phyloP scores from a whole-genome alignment of 805 yeast species.

The Lipomyces lipofer region DNA sequence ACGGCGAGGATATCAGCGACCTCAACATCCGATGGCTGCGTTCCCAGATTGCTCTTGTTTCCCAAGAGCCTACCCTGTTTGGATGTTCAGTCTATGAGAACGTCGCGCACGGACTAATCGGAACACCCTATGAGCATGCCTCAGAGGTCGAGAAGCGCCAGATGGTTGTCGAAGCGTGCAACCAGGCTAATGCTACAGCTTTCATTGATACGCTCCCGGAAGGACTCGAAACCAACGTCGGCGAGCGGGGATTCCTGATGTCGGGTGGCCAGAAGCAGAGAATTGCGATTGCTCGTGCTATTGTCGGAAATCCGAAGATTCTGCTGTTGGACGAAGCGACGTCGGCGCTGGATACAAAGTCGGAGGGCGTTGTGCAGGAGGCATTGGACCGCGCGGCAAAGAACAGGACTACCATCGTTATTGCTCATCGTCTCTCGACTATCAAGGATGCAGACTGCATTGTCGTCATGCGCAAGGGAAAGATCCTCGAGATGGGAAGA shows the following conservation, averaged over 20 bases:
- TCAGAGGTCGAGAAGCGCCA: constrained; percentile 42
- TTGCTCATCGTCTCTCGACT: constrained; percentile 54
- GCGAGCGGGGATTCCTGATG: constrained; percentile 55
- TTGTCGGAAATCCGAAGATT: constrained; percentile 54
- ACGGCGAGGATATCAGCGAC: constrained; percentile 49
- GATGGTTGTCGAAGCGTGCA: constrained; percentile 46
- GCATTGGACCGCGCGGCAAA: constrained; percentile 44
- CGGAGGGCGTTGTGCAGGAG: constrained; percentile 59
- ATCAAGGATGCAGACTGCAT: constrained; percentile 51
- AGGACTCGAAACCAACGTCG: constrained; percentile 50
- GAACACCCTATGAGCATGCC: constrained; percentile 37
- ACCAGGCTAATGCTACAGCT: constrained; percentile 52
- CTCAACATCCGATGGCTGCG: constrained; percentile 55
- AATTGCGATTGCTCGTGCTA: constrained; percentile 60
- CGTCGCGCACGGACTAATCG: constrained; percentile 67
- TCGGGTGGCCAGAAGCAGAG: constrained; percentile 70
- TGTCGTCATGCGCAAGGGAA: constrained; percentile 47
- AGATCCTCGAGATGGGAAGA: constrained; percentile 46
- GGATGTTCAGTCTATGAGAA: constrained; percentile 79
- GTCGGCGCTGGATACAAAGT: constrained; percentile 61
- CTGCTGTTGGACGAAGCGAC: constrained; percentile 68
- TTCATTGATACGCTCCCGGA: constrained; percentile 57
- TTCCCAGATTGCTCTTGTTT: constrained; percentile 58
- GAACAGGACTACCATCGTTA: constrained; percentile 49
- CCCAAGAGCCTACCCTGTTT: constrained; percentile 60